Evolutionary conservation across 2,329 filamentous ascomycete species (phyloP).

Genomic region (Dothistroma pini): DNA sequence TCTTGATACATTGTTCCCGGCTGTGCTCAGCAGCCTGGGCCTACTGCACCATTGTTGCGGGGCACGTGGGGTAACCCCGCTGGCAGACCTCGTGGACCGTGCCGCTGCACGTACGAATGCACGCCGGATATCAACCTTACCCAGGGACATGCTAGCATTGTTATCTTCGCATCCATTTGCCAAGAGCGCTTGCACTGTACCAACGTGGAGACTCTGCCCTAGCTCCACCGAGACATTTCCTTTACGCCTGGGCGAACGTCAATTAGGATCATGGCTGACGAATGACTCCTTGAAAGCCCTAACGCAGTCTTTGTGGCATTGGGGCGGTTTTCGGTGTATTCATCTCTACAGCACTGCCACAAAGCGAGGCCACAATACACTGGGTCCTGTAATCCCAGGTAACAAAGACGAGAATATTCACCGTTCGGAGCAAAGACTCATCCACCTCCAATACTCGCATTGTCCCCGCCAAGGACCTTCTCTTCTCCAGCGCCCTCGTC

Average conservation of each 20-base stretch:
- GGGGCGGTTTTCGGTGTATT: background rate
- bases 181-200: background rate
- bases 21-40: too few relatives aligned
- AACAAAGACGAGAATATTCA: background rate
- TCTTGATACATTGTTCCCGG: background rate
- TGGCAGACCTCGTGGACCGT: background rate
- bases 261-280: background rate
- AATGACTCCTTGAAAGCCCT: background rate
- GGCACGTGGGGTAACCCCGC: background rate
- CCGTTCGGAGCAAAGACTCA: background rate
- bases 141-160: background rate
- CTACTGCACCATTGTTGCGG: too few relatives aligned
- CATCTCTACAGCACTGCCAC: background rate
- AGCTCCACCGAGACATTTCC: background rate
- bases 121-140: background rate
- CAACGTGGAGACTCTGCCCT: background rate
- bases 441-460: background rate
- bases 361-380: background rate
- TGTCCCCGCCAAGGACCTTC: background rate
- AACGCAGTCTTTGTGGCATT: background rate
- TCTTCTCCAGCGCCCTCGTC: background rate
- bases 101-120: background rate
- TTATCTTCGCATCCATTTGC: background rate
- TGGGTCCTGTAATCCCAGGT: background rate
- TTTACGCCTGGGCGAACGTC: background rate